Base-by-base conservation (phyloP, 2,329 filamentous ascomycete genomes). In the Chaetomiaceae sp. region DNA sequence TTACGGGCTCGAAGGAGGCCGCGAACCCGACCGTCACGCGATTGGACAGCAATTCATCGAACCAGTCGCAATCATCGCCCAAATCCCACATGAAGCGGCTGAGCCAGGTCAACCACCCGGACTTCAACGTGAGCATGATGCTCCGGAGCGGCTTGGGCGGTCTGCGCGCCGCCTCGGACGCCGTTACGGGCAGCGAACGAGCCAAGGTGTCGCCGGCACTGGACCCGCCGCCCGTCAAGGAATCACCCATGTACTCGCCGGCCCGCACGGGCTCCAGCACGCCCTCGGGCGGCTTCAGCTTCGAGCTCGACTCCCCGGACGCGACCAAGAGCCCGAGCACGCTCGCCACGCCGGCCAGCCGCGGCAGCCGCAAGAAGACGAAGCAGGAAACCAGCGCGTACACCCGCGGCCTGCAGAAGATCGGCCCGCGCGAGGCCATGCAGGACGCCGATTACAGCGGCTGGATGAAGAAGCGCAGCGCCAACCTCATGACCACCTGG, bases 401-500 rank as follows among this genome's bases (percentile, higher is more conserved):
- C 66, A 87, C 83, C 15, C 84, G 87, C 24, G 93, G 93, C 0
- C 70, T 97, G 33, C 78, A 86, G 57, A 89, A 90, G 65, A 85
- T 91, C 50, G 70, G 79, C 0, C 93, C 93, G 0, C 74, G 81
- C 45, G 88, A 95, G 62, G 89, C 91, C 50, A 93, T 95, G 66
- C 71, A 81, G 51, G 82, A 81, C 51, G 91, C 88, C 45, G 91
- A 98, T 61, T 97, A 95, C 64, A 91, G 84, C 59, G 93, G 93
- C 1, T 98, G 93, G 93, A 98, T 98, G 93, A 97, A 93, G 74
- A 98, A 98, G 76, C 90, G 94, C 67, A 95, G 88, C 49, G 91
- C 88, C 1, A 93, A 91, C 60, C 73, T 97, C 27, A 95, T 98
- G 84, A 89, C 89, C 2, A 95, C 90, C 2, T 98, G 93, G 93